Evolutionary conservation across 2,329 filamentous ascomycete genomes (phyloP).

Genomic region (Cephalotrichum gorgonifer): DNA sequence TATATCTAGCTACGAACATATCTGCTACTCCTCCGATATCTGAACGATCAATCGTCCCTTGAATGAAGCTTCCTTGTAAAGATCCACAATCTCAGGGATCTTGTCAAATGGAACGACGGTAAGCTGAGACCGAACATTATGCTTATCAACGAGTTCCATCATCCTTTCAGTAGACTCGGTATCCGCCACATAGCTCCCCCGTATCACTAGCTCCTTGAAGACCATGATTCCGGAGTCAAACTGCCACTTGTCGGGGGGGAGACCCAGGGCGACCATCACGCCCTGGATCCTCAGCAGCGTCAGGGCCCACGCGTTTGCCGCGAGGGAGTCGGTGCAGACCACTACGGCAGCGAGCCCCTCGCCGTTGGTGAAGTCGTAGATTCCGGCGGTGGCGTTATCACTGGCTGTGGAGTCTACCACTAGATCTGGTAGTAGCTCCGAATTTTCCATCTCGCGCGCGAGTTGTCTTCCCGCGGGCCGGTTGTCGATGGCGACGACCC

Average conservation of each 20-base stretch:
- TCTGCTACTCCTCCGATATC: slow-evolving; percentile 8
- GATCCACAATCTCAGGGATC: slow-evolving; percentile 15
- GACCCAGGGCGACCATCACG: slow-evolving; percentile 17
- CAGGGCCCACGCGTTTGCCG: slow-evolving; percentile 19
- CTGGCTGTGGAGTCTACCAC: slow-evolving; percentile 15
- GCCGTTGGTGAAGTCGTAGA: slow-evolving; percentile 16
- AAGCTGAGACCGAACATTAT: slow-evolving; percentile 15
- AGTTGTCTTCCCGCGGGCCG: slow-evolving; percentile 16
- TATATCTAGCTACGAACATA: neutral
- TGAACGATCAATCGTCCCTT: slow-evolving; percentile 19
- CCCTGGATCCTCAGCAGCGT: slow-evolving; percentile 17
- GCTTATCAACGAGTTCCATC: slow-evolving; percentile 17
- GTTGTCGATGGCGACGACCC: slow-evolving; percentile 24
- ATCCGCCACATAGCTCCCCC: slow-evolving; percentile 21
- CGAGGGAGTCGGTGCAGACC: slow-evolving; percentile 20
- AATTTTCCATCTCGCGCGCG: slow-evolving; percentile 14
- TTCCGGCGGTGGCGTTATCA: slow-evolving; percentile 10
- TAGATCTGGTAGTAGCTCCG: slow-evolving; percentile 14
- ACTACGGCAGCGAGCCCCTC: slow-evolving; percentile 20
- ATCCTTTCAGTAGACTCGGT: slow-evolving; percentile 17
- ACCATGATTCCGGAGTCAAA: slow-evolving; percentile 19
- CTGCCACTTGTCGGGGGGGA: slow-evolving; percentile 19
- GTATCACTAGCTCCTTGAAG: slow-evolving; percentile 18
- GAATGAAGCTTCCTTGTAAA: slow-evolving; percentile 16
- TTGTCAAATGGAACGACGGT: slow-evolving; percentile 16